Evolutionary conservation across 345 rosid species (phyloP), one percentile per base, ranked within the genome.

Genomic region (Ricinus communis): DNA sequence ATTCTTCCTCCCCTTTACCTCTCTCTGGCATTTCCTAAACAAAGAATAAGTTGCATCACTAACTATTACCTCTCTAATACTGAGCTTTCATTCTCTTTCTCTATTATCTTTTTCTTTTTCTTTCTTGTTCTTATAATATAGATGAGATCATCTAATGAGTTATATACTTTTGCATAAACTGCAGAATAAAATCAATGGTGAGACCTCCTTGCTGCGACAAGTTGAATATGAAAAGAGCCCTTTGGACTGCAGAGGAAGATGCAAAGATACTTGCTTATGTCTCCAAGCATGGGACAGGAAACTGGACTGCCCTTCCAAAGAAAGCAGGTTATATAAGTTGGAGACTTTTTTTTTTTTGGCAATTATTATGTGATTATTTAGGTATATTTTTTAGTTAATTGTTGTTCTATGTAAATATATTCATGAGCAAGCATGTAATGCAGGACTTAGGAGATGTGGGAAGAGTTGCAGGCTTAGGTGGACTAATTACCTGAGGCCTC

Each of bases 401-500:
- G n/a, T n/a, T n/a, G n/a, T n/a, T n/a, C n/a, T n/a, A n/a, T n/a
- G n/a, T n/a, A n/a, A n/a, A 33, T 33, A 6, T 33, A 33, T 33
- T 2, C 38, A 33, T 33, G 6, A 33, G 38, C 38, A 33, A 33
- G 38, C 38, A 33, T 27, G 50, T 40, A 56, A 28, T 77, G 38
- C 80, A 89, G 93, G 91, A 62, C 85, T 88, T 64, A 59, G 81
- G 67, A 86, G 93, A 78, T 88, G 95, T 51, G 96, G 96, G 24
- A 91, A 89, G 82, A 89, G 89, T 74, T 86, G 93, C 86, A 85
- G 91, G 75, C 93, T 89, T 9, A 78, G 90, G 69, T 86, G 91
- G 96, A 87, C 81, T 62, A 93, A 93, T 79, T 74, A 73, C 58
- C 83, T 86, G 58, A 82, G 86, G 71, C 86, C 90, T 13, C 87